Evolutionary conservation across 2,329 filamentous ascomycete species (phyloP).

Genomic region (Cephalotrichum gorgonifer): DNA sequence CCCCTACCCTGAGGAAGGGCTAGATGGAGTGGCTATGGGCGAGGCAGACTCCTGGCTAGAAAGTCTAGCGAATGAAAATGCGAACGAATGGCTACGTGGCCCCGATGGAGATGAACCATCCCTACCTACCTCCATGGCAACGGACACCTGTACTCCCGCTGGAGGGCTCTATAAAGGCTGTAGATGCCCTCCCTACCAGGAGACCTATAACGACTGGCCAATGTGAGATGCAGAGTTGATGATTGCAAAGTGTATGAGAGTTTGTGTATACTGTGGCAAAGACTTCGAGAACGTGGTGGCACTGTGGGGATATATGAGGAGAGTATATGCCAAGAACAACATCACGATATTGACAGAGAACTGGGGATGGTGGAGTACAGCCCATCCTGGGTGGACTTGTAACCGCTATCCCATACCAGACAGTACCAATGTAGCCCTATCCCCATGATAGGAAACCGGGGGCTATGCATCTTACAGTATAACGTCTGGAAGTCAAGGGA

Average conservation of each 20-base stretch:
- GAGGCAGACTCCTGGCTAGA: conserved; percentile 10
- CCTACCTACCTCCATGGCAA: conserved; percentile 11
- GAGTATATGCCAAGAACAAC: too few relatives aligned
- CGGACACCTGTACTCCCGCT: conserved; percentile 7
- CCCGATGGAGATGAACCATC: conserved; percentile 2
- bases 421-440: conserved; percentile 4
- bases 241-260: conserved; percentile 10
- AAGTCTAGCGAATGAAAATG: not conserved
- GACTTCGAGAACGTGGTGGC: conserved; percentile 5
- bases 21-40: conserved; percentile 6
- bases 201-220: conserved; percentile 12
- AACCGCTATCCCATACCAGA: conserved; percentile 3
- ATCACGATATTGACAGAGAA: too few relatives aligned
- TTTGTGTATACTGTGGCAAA: conserved; percentile 11
- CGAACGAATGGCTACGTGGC: too few relatives aligned
- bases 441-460: conserved; percentile 7
- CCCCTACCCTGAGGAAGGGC: conserved; percentile 7
- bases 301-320: conserved; percentile 11
- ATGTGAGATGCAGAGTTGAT: conserved; percentile 10
- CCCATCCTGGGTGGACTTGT: conserved; percentile 6
- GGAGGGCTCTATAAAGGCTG: conserved; percentile 9
- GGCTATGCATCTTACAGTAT: conserved; percentile 15
- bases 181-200: conserved; percentile 10
- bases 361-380: not conserved
- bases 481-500: conserved; percentile 13